These are phyloP conservation scores for Rosellinia necatrix DNA, from an alignment of 2,329 filamentous ascomycete species.

Conservation along the genomic window DNA sequence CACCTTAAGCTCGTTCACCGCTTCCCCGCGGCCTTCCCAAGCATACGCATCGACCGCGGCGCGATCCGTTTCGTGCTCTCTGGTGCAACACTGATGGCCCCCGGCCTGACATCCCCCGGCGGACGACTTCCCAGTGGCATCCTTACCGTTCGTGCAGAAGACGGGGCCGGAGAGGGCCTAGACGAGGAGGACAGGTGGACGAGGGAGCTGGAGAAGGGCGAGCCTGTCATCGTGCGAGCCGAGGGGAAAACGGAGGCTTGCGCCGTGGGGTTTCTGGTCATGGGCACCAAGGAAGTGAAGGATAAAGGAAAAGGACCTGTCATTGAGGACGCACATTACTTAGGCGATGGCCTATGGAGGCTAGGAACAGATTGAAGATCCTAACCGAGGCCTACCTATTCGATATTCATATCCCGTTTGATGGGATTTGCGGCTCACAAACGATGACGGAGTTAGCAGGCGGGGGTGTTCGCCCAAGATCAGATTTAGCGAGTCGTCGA, in stretches of 20 bases:
- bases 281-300: constrained; percentile 90
- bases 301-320: constrained; percentile 92
- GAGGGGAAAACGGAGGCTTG: constrained; percentile 95
- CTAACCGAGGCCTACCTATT: neutral
- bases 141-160: constrained; percentile 38
- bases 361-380: constrained; percentile 47
- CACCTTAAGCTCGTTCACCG: constrained; percentile 89
- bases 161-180: constrained; percentile 29
- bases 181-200: constrained; percentile 55
- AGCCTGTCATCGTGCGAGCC: constrained; percentile 85
- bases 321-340: constrained; percentile 89
- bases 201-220: constrained; percentile 74
- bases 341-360: constrained; percentile 93
- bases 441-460: too few species aligned
- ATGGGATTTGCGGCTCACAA: neutral
- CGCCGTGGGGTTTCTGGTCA: constrained; percentile 81
- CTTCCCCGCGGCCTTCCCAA: constrained; percentile 83
- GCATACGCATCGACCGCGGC: constrained; percentile 88
- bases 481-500: too few species aligned
- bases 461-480: neutral
- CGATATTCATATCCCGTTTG: neutral
- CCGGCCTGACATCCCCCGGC: constrained; percentile 83
- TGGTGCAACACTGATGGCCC: constrained; percentile 94
- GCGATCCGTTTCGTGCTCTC: constrained; percentile 96
- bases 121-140: constrained; percentile 71